Conservation (phyloP, 768 basidiomycete genomes). For the Xerocomellus chrysenteron region DNA sequence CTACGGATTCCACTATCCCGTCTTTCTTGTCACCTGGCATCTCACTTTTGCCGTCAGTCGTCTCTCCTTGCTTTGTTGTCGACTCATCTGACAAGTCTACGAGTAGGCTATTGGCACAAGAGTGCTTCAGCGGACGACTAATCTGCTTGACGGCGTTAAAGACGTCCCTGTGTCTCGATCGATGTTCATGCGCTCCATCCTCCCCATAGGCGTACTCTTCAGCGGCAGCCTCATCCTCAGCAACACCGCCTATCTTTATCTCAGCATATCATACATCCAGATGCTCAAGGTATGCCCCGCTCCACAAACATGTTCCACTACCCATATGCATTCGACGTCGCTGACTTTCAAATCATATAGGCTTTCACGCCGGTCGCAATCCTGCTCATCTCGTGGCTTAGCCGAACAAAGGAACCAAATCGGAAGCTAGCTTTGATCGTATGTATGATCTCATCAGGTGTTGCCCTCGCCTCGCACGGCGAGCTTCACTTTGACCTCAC, state of each 20-base stretch:
- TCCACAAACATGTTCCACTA: background rate
- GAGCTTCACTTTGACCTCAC: slow-evolving; percentile 82
- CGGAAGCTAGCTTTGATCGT: slow-evolving; percentile 80
- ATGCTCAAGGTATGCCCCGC: slow-evolving; percentile 75
- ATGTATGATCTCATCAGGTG: slow-evolving; percentile 86
- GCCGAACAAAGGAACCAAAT: slow-evolving; percentile 86
- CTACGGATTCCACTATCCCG: slow-evolving; percentile 83
- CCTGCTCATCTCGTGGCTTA: slow-evolving; percentile 89
- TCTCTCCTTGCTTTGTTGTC: background rate
- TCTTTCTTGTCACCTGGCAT: slow-evolving; percentile 92
- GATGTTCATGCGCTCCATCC: slow-evolving; percentile 79
- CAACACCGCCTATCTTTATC: slow-evolving; percentile 90
- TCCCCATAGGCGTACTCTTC: slow-evolving; percentile 93
- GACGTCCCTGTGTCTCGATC: slow-evolving; percentile 79
- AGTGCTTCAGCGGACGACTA: slow-evolving; percentile 77
- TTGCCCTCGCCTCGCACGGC: slow-evolving; percentile 86
- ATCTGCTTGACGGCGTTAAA: slow-evolving; percentile 72
- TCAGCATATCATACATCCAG: slow-evolving; percentile 93
- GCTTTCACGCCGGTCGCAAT: slow-evolving; percentile 91
- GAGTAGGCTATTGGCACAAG: slow-evolving; percentile 78
- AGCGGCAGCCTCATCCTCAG: slow-evolving; percentile 87
- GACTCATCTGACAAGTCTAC: background rate
- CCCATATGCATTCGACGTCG: background rate
- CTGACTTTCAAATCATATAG: slow-evolving; percentile 44
- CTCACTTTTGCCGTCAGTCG: slow-evolving; percentile 59